Evolutionary conservation across 805 yeast species (phyloP).

Genomic region (Tetrapisispora fleetii): DNA sequence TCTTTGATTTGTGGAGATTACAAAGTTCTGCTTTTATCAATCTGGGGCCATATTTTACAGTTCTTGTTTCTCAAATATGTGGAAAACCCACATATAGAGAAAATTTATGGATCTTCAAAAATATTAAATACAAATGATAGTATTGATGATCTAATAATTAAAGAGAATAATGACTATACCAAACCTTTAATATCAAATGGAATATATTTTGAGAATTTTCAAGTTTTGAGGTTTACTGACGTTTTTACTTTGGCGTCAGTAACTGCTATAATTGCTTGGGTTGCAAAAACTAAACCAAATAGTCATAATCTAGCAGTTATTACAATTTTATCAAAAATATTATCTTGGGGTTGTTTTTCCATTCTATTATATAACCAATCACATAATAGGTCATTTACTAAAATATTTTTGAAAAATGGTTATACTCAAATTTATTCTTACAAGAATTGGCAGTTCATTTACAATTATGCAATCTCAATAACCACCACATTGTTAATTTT

Average conservation of each 20-base stretch:
- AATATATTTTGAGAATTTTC: constrained; percentile 43
- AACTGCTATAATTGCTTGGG: constrained; percentile 33
- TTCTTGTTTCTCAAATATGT: constrained; percentile 64
- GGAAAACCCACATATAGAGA: constrained; percentile 81
- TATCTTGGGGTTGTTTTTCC: constrained; percentile 42
- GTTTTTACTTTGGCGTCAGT: constrained; percentile 37
- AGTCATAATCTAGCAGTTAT: constrained; percentile 12
- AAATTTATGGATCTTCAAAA: constrained; percentile 44
- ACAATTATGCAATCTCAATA: constrained; percentile 41
- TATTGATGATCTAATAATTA: constrained; percentile 26
- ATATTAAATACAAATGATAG: constrained; percentile 14
- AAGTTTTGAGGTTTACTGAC: constrained; percentile 53
- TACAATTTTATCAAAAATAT: constrained; percentile 33
- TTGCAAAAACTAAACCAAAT: constrained; percentile 22
- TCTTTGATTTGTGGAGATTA: constrained; percentile 69
- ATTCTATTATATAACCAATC: constrained; percentile 52
- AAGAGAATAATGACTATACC: constrained; percentile 34
- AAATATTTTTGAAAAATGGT: constrained; percentile 1
- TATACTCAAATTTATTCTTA: constrained; percentile 50
- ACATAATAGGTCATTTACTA: constrained; percentile 48
- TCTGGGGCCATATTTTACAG: constrained; percentile 68
- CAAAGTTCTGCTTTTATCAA: constrained; percentile 55
- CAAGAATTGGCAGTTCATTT: constrained; percentile 62
- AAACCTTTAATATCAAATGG: constrained; percentile 45
- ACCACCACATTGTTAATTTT: constrained; percentile 45